These are phyloP conservation scores for Globisporangium okanoganense DNA, from an alignment of 352 stramenopile species.

Conservation along the genomic window DNA sequence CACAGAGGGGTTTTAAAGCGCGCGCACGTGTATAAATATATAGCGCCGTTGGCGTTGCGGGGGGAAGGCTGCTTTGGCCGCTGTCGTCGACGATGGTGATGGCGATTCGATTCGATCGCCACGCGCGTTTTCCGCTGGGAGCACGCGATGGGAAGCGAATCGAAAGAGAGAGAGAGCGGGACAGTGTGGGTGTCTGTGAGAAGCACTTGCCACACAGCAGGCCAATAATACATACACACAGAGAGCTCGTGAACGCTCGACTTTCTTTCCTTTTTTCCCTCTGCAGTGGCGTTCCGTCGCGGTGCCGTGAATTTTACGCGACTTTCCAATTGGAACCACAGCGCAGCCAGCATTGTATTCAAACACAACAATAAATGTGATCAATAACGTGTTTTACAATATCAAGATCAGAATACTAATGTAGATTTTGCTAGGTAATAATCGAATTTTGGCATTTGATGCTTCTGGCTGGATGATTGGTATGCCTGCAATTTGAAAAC, in stretches of 20 bases:
- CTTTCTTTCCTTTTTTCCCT: slow-evolving; percentile 12
- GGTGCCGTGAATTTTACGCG: slow-evolving; percentile 12
- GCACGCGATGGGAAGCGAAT: neutral
- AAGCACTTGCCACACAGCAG: neutral
- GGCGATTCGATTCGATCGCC: neutral
- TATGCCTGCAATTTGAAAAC: no score
- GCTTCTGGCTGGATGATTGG: no score
- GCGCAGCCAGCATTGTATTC: no score
- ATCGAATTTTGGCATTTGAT: no score
- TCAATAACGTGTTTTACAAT: no score
- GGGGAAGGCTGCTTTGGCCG: neutral
- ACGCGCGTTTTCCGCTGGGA: neutral
- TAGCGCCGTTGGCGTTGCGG: neutral
- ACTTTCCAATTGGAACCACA: slow-evolving; percentile 12
- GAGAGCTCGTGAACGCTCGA: neutral
- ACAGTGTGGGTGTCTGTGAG: neutral
- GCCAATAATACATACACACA: neutral
- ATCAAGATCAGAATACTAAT: no score
- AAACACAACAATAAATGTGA: no score
- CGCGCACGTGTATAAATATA: slow-evolving; percentile 1
- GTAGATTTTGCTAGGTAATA: no score
- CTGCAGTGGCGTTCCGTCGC: slow-evolving; percentile 4
- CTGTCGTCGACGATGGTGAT: neutral
- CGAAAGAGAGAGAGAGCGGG: slow-evolving; percentile 1
- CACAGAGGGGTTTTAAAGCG: slow-evolving; percentile 2